A percentile compares a stretch with the other conserved stretches of the same genome.
phyloP scores from a whole-genome alignment of 345 rosid species.

The Aquilaria sinensis region DNA sequence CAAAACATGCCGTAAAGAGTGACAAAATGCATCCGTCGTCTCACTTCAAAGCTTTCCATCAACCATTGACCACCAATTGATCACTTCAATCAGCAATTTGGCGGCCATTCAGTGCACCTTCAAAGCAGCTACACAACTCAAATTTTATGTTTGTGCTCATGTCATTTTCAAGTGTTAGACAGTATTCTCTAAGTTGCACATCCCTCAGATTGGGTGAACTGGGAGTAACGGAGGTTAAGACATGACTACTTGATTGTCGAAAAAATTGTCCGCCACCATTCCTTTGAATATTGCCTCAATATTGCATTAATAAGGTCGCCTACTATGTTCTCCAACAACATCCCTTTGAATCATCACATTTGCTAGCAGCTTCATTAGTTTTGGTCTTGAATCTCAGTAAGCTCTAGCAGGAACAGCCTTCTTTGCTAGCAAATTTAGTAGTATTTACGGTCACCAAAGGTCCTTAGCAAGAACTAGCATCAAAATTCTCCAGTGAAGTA shows the following conservation, averaged over 20 bases:
- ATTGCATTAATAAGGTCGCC: slow-evolving; percentile 48
- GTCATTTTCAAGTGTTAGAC: slow-evolving; percentile 89
- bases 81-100: slow-evolving; percentile 38
- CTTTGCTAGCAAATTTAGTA: slow-evolving; percentile 3
- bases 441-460: slow-evolving; percentile 13
- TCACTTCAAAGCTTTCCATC: too few species aligned
- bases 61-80: not conserved
- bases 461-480: slow-evolving; percentile 3
- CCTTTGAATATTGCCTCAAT: slow-evolving; percentile 49
- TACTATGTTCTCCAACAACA: slow-evolving; percentile 61
- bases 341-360: slow-evolving; percentile 81
- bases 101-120: slow-evolving; percentile 59
- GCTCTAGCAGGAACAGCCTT: not conserved
- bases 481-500: slow-evolving; percentile 11
- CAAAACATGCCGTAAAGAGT: not conserved
- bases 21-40: too few species aligned
- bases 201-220: slow-evolving; percentile 69
- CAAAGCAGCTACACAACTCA: slow-evolving; percentile 79
- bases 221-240: slow-evolving; percentile 88
- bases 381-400: slow-evolving; percentile 29
- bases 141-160: slow-evolving; percentile 88
- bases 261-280: slow-evolving; percentile 67
- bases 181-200: slow-evolving; percentile 82
- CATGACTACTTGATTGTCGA: slow-evolving; percentile 33
- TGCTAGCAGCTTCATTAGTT: slow-evolving; percentile 64